Evolutionary conservation across 2,329 filamentous ascomycete species (phyloP).

Genomic region (Fusarium praegraminearum): DNA sequence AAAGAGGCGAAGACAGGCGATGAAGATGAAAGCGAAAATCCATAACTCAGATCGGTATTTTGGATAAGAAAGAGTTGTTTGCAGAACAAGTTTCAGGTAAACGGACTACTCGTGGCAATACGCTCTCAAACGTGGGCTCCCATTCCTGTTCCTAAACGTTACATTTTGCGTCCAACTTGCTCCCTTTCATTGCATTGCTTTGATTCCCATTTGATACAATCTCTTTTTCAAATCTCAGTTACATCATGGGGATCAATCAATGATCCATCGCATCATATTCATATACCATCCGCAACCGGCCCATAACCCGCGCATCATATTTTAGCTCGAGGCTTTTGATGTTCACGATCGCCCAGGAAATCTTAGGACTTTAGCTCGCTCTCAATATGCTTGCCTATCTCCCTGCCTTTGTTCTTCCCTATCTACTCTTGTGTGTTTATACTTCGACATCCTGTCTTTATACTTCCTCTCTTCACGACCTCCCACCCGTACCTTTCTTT

Average conservation of each 20-base stretch:
- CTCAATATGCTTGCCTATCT: constrained; percentile 1
- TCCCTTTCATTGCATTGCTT: constrained; percentile 9
- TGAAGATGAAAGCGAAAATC: constrained; percentile 17
- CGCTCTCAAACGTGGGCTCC: neutral
- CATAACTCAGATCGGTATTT: neutral
- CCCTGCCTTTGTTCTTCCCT: constrained; percentile 1
- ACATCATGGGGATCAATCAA: neutral
- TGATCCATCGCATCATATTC: neutral
- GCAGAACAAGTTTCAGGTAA: neutral
- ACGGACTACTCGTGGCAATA: neutral
- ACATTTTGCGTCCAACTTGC: neutral
- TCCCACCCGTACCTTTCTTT: neutral
- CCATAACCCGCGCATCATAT: neutral
- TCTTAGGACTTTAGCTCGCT: constrained; percentile 1
- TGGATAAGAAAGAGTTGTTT: neutral
- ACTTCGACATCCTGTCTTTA: constrained; percentile 9
- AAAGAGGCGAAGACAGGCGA: neutral
- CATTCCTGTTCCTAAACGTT: neutral
- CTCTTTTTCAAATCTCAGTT: constrained; percentile 6
- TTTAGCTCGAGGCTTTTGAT: neutral
- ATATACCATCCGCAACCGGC: constrained; percentile 8
- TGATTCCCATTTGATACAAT: constrained; percentile 22
- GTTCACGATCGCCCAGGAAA: neutral
- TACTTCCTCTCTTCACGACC: neutral
- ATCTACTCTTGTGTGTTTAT: constrained; percentile 1